Base-by-base conservation (phyloP, 306 rosid species). In the Canavalia ensiformis region DNA sequence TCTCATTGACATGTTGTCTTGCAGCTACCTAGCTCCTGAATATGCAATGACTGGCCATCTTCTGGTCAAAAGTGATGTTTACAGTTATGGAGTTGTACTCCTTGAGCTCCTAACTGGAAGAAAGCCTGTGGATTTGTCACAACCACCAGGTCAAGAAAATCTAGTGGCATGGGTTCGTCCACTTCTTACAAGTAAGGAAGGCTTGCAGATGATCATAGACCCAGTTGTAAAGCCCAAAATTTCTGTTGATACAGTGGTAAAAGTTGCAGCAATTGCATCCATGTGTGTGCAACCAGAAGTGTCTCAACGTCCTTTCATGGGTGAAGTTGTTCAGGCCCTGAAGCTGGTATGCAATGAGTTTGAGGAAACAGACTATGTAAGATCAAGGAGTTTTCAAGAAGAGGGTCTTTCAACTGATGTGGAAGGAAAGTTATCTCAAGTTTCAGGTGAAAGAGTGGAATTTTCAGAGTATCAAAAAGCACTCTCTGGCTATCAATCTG, bases 1-100 rank as follows among this genome's bases (percentile, higher is more conserved):
- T 71, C 54, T 35, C 77, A 12, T 78, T 77, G 58, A 11, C 59
- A 63, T 81, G 33, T 31, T 85, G 82, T 76, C 58, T 82, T 58
- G 86, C 93, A 95, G 99, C 71, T 95, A 95, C 90, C 81, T 95
- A 52, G 99, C 99, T 78, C 99, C 99, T 1, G 99, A 95, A 76
- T 95, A 95, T 66, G 99, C 99, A 73, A 95, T 95, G 99, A 95
- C 99, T 0, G 99, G 99, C 52, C 98, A 95, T 80, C 94, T 95
- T 75, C 92, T 95, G 30, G 99, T 93, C 79, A 95, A 95, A 84
- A 95, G 99, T 81, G 99, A 95, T 13, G 99, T 95, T 31, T 95
- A 95, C 85, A 95, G 99, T 88, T 95, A 95, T 37, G 99, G 99
- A 31, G 99, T 95, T 35, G 99, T 95, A 47, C 97, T 95, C 65